Conservation (phyloP, 2,329 filamentous ascomycete species). For the Cladosporium sp. region DNA sequence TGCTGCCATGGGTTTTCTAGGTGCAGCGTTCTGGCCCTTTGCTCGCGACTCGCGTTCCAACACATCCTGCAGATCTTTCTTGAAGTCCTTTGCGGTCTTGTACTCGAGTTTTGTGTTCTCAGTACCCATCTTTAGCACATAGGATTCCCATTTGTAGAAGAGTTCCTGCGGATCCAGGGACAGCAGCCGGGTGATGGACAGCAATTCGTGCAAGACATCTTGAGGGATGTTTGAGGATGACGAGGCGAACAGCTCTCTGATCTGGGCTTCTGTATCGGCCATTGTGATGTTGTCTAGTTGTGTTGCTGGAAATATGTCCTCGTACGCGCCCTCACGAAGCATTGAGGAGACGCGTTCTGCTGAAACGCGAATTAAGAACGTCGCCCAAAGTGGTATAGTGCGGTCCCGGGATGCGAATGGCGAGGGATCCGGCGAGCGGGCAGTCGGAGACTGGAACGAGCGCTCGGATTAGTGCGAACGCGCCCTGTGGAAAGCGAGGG, state of each 20-base stretch:
- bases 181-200: slow-evolving; percentile 82
- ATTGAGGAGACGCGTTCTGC: not conserved
- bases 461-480: not conserved
- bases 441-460: not conserved
- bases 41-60: slow-evolving; percentile 72
- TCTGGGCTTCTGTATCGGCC: slow-evolving; percentile 36
- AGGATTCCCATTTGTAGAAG: slow-evolving; percentile 98
- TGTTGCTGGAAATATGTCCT: not conserved
- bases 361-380: not conserved
- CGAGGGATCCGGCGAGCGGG: not conserved
- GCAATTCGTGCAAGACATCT: slow-evolving; percentile 76
- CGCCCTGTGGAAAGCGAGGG: not conserved
- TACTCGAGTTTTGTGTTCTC: slow-evolving; percentile 71
- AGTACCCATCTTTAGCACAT: slow-evolving; percentile 87
- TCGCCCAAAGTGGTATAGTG: not conserved
- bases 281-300: slow-evolving; percentile 22
- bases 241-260: slow-evolving; percentile 48
- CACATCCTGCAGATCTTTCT: slow-evolving; percentile 78
- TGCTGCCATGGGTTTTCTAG: slow-evolving; percentile 57
- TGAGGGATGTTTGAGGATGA: slow-evolving; percentile 54
- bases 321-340: not conserved
- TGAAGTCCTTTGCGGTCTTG: slow-evolving; percentile 70
- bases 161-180: slow-evolving; percentile 77
- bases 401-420: too few species aligned
- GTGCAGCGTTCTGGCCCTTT: slow-evolving; percentile 56